Conservation (phyloP, 352 stramenopile genomes). For the Pythium brassicae region DNA sequence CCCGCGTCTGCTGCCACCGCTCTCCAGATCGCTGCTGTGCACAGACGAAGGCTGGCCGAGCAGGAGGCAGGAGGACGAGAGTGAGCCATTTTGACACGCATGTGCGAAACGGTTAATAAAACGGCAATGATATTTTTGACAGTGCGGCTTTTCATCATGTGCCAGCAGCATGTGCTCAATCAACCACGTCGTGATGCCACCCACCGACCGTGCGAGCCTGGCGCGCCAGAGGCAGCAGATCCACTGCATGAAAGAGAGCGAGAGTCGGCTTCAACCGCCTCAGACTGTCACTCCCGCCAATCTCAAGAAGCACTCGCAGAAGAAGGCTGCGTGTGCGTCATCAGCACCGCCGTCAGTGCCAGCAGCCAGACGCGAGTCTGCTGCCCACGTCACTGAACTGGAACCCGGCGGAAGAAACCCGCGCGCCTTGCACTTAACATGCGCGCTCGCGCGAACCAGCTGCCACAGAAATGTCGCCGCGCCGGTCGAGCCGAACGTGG, state of each 20-base stretch:
- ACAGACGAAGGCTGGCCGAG: too few relatives aligned
- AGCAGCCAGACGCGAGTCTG: neutral
- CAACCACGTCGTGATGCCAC: too few relatives aligned
- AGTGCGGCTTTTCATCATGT: neutral
- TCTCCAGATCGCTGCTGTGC: too few relatives aligned
- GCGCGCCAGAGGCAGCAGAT: conserved; percentile 31
- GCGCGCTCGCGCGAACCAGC: neutral
- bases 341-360: neutral
- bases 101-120: too few relatives aligned
- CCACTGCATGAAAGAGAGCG: conserved; percentile 14
- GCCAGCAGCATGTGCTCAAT: too few relatives aligned
- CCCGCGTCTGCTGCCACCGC: too few relatives aligned
- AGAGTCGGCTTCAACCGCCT: conserved; percentile 12
- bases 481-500: conserved; percentile 18
- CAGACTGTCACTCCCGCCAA: neutral
- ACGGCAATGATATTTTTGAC: neutral
- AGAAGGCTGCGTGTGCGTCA: neutral
- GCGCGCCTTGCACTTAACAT: too few relatives aligned
- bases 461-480: neutral
- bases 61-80: too few relatives aligned
- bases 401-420: too few relatives aligned
- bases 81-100: too few relatives aligned
- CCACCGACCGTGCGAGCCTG: conserved; percentile 29
- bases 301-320: neutral
- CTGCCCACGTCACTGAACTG: too few relatives aligned